These are phyloP conservation scores for Candida suzukii DNA, from an alignment of 805 yeast species.

Conservation along the genomic window DNA sequence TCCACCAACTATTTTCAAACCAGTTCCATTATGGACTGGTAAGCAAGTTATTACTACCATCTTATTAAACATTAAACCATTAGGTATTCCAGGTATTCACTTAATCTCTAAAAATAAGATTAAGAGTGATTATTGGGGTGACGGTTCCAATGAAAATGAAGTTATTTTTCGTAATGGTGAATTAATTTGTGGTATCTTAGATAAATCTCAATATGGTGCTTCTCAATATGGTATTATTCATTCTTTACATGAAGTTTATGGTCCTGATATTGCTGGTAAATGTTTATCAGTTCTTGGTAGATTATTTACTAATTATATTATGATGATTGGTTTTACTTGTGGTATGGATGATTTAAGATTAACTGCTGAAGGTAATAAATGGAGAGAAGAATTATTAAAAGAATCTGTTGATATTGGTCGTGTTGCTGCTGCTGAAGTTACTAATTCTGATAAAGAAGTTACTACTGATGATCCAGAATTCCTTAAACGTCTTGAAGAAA, in stretches of 20 bases:
- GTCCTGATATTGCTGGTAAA: conserved; percentile 84
- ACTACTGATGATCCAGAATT: conserved; percentile 60
- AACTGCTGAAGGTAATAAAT: conserved; percentile 81
- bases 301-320: conserved; percentile 87
- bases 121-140: conserved; percentile 93
- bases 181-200: conserved; percentile 85
- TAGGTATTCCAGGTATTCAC: conserved; percentile 86
- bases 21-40: conserved; percentile 94
- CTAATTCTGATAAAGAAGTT: conserved; percentile 59
- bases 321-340: conserved; percentile 92
- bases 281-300: conserved; percentile 90
- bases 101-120: conserved; percentile 78
- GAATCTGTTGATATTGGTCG: conserved; percentile 80
- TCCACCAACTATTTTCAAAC: conserved; percentile 86
- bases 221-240: conserved; percentile 95
- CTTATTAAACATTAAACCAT: conserved; percentile 79
- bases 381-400: conserved; percentile 79
- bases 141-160: conserved; percentile 73
- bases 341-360: conserved; percentile 98
- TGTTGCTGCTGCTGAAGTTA: conserved; percentile 90
- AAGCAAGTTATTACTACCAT: conserved; percentile 95
- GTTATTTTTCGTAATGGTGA: conserved; percentile 86
- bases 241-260: conserved; percentile 92
- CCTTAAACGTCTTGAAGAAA: conserved; percentile 84
- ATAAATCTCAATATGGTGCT: conserved; percentile 98